Base-by-base conservation (phyloP, 768 basidiomycete species). In the Amanita jacksonii region DNA sequence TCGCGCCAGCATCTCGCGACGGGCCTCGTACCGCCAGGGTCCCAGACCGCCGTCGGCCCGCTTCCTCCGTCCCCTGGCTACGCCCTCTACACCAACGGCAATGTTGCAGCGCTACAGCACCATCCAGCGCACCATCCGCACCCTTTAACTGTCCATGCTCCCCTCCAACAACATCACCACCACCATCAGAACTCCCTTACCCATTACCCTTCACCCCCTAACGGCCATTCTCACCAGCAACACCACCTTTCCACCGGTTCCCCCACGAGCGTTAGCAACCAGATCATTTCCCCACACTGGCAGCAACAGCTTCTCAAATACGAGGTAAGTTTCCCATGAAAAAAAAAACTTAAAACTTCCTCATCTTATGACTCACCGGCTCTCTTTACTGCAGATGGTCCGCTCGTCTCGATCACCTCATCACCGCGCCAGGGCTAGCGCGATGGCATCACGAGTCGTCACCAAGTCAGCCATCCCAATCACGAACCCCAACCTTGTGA, bases 361-460 rank as follows among this genome's bases (percentile, higher is more conserved):
- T n/a, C 9, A 15, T 45, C 36, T 39, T 51, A 45, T 83, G 75
- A 71, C 79, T 40, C 39, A 30, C 41, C 12, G 16, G 47, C 51
- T 52, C n/a, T 50, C 45, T 49, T 45, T 48, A 4, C 22, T 32
- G 2, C 25, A 92, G 88, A 79, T 88, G 67, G 78, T 85, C 49
- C 82, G 94, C 54, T 76, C 81, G 25, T 81, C 88, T 19, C 80
- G 85, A 46, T 84, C 87, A 2, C 89, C 91, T 0, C 92, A 97
- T 60, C 92, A 96, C 57, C 82, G 94, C 43, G 96, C 96, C 9
- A 76, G 93, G 38, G 85, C 90, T n/a, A 93, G 85, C 48, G 92
- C 92, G 39, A 83, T 97, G 74, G 88, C 91, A 27, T 85, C 88
- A 15, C 79, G 96, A 37, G 85, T 84, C 12, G 76, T 85, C 48